These are phyloP conservation scores for Camelina neglecta DNA, from an alignment of 345 rosid species.

Conservation along the genomic window DNA sequence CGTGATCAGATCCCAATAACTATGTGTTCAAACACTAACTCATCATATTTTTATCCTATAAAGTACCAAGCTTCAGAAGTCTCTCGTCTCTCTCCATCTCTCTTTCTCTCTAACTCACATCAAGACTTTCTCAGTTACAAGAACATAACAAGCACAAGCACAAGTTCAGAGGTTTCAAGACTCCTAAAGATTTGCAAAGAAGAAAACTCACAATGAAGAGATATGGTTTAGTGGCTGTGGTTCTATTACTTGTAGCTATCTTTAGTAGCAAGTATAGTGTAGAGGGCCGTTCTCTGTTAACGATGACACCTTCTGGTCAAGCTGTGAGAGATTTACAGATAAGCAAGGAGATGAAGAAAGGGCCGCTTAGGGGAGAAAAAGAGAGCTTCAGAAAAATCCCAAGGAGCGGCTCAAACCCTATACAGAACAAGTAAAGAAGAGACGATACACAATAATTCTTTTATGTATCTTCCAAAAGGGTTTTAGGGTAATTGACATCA, in stretches of 20 bases:
- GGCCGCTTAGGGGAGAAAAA: conserved; percentile 27
- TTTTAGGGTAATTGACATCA: conserved; percentile 33
- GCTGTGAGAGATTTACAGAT: conserved; percentile 31
- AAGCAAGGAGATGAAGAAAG: conserved; percentile 30
- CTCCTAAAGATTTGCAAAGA: neutral
- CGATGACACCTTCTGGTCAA: conserved; percentile 24
- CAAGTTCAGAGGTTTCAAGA: conserved; percentile 8
- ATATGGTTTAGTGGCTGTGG: conserved; percentile 26
- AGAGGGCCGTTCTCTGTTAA: conserved; percentile 40
- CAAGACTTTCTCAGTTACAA: conserved; percentile 9
- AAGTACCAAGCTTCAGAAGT: conserved; percentile 21
- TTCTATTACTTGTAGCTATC: conserved; percentile 41
- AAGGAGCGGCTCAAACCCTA: conserved; percentile 44
- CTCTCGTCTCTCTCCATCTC: conserved; percentile 27
- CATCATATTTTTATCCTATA: conserved; percentile 21
- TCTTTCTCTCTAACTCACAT: conserved; percentile 30
- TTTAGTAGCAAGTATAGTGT: conserved; percentile 38
- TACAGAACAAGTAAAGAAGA: conserved; percentile 46
- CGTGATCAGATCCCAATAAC: conserved; percentile 49
- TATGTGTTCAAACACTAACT: conserved; percentile 33
- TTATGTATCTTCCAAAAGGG: neutral
- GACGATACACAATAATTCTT: conserved; percentile 8
- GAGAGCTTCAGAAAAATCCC: conserved; percentile 42
- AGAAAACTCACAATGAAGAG: conserved; percentile 35
- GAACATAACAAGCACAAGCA: conserved; percentile 5